A percentile compares a stretch with the other conserved stretches of the same genome.
phyloP scores from a whole-genome alignment of 2,329 filamentous ascomycete genomes.

The Penicillium sp. region DNA sequence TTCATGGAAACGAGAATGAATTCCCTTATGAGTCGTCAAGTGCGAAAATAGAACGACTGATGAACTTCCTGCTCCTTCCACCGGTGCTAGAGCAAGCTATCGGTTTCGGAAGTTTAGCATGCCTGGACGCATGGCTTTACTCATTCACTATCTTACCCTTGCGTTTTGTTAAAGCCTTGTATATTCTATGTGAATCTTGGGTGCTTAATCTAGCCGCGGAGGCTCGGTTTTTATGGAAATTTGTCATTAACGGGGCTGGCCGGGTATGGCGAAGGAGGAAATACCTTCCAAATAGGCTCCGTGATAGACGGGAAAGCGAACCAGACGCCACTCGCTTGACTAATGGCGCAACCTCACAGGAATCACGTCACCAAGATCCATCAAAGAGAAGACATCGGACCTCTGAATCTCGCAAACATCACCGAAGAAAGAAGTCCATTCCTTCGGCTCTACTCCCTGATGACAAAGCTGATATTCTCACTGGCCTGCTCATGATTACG shows the following conservation, averaged over 20 bases:
- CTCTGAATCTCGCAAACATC: constrained; percentile 45
- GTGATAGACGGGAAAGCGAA: constrained; percentile 22
- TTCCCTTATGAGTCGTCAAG: constrained; percentile 88
- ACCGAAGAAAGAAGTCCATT: constrained; percentile 77
- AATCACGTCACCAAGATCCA: constrained; percentile 22
- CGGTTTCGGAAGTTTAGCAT: constrained; percentile 85
- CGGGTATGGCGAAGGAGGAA: constrained; percentile 70
- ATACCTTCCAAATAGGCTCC: constrained; percentile 14
- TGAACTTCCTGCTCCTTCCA: constrained; percentile 84
- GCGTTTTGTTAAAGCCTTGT: constrained; percentile 78
- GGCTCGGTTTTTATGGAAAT: constrained; percentile 68
- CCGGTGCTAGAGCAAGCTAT: constrained; percentile 80
- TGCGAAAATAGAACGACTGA: constrained; percentile 85
- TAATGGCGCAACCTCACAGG: constrained; percentile 19
- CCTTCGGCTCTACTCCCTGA: constrained; percentile 83
- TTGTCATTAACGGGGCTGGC: constrained; percentile 77
- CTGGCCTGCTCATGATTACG: constrained; percentile 81
- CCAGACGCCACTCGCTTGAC: constrained; percentile 20
- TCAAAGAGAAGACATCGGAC: constrained; percentile 29
- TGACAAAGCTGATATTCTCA: constrained; percentile 93
- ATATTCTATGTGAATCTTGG: constrained; percentile 79
- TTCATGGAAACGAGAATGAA: constrained; percentile 58
- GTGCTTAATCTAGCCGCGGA: constrained; percentile 70
- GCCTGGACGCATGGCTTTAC: constrained; percentile 93
- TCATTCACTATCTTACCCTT: constrained; percentile 94